phyloP scores from a whole-genome alignment of 192 early-diverging fungal genomes.

The Geranomyces variabilis region DNA sequence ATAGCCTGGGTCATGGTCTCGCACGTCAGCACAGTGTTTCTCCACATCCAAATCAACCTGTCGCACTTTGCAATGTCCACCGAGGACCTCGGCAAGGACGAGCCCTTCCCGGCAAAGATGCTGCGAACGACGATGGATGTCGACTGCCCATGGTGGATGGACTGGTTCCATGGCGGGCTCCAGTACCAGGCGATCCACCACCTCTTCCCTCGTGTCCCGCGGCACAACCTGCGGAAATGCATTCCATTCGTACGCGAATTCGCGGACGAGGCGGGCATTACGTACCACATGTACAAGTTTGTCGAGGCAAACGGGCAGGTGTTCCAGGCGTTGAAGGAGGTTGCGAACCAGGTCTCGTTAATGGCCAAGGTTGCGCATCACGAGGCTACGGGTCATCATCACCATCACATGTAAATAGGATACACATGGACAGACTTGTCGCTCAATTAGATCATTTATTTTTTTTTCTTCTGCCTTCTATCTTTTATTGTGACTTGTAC shows the following conservation, averaged over 20 bases:
- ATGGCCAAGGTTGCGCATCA: conserved; percentile 9
- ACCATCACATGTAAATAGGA: too few relatives aligned
- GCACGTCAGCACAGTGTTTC: conserved; percentile 78
- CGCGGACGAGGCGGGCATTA: conserved; percentile 31
- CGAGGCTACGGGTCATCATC: background rate
- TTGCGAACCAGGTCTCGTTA: conserved; percentile 5
- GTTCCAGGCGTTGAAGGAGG: conserved; percentile 1
- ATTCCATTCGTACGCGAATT: conserved; percentile 77
- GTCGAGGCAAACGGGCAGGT: conserved; percentile 12
- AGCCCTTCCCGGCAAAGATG: conserved; percentile 76
- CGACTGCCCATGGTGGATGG: conserved; percentile 88
- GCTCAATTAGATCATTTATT: too few relatives aligned
- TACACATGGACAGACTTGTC: too few relatives aligned
- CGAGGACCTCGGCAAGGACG: conserved; percentile 50
- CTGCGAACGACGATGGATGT: conserved; percentile 96
- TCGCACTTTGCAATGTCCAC: conserved; percentile 92
- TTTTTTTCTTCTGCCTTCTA: too few relatives aligned
- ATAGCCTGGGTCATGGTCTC: conserved; percentile 77
- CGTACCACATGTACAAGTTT: conserved; percentile 9
- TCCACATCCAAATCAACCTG: conserved; percentile 96
- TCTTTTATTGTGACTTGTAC: too few relatives aligned
- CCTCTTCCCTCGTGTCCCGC: conserved; percentile 89
- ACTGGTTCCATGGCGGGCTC: conserved; percentile 97
- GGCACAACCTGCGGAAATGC: conserved; percentile 79
- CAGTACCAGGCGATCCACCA: conserved; percentile 97